A percentile compares a stretch with the other conserved stretches of the same genome.
These are phyloP conservation scores for Jaltomata sinuosa DNA, from an alignment of 257 asterid genomes.

Conservation along the genomic window DNA sequence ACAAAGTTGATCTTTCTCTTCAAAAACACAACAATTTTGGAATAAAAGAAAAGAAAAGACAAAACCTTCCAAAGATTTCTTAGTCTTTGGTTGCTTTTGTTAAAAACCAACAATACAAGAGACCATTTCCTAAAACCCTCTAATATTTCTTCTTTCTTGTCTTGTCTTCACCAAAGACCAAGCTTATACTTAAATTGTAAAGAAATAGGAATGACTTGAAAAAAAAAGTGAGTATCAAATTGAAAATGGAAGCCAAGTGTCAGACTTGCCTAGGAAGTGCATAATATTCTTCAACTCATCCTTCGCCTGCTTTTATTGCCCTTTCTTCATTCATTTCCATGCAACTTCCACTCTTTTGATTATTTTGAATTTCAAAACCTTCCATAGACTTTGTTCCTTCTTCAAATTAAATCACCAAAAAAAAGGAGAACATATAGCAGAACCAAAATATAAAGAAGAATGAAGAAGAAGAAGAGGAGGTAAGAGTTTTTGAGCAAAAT, in stretches of 20 bases:
- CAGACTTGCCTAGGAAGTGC: slow-evolving; percentile 2
- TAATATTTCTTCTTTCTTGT: not conserved
- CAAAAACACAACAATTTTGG: not conserved
- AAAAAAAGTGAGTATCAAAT: not conserved
- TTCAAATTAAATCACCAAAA: not conserved
- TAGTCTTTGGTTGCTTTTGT: not conserved
- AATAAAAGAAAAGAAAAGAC: not conserved
- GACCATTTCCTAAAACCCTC: not conserved
- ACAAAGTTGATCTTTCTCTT: not conserved
- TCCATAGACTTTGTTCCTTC: not conserved
- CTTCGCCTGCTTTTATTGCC: not conserved
- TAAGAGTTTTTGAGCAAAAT: not conserved
- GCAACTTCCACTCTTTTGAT: not conserved
- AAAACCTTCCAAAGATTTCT: not conserved
- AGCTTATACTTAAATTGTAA: not conserved
- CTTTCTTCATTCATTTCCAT: not conserved
- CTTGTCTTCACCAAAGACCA: not conserved
- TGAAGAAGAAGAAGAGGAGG: no score
- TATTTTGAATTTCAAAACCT: not conserved
- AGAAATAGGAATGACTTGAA: not conserved
- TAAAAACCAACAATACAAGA: not conserved
- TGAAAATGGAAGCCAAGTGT: slow-evolving; percentile 4
- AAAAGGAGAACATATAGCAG: not conserved
- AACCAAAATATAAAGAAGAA: not conserved
- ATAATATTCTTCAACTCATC: slow-evolving; percentile 1